These are phyloP conservation scores for Erodium texanum DNA, from an alignment of 441 rosid species.

Conservation along the genomic window DNA sequence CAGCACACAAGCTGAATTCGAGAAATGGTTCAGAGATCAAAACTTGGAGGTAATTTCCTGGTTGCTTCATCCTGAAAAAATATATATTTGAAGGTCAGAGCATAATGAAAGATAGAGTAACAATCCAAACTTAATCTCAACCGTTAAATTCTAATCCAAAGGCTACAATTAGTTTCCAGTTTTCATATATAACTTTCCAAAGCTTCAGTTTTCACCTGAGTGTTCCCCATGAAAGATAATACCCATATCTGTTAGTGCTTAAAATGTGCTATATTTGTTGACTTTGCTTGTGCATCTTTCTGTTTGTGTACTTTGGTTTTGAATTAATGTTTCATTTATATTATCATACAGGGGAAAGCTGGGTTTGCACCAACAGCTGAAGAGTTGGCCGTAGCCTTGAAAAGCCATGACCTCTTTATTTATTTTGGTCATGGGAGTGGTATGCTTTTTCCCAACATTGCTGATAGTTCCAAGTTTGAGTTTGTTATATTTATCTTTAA, in stretches of 20 bases:
- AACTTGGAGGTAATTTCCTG: conserved; percentile 55
- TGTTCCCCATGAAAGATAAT: neutral
- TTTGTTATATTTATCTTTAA: too few relatives aligned
- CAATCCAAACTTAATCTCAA: too few relatives aligned
- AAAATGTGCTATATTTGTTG: neutral
- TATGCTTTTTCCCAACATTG: conserved; percentile 23
- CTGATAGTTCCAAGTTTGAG: neutral
- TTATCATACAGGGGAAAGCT: conserved; percentile 58
- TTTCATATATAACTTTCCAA: too few relatives aligned
- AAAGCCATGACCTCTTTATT: conserved; percentile 75
- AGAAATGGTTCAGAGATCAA: conserved; percentile 69
- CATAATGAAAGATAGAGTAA: neutral
- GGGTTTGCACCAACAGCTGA: conserved; percentile 62
- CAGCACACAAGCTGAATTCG: conserved; percentile 55
- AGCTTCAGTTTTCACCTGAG: too few relatives aligned
- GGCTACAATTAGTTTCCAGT: too few relatives aligned
- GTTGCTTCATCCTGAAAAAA: neutral
- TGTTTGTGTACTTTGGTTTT: conserved; percentile 7
- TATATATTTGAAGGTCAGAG: too few relatives aligned
- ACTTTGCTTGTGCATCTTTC: neutral
- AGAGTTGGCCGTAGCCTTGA: conserved; percentile 64
- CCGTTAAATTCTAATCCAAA: too few relatives aligned
- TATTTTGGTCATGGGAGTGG: conserved; percentile 96
- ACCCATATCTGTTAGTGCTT: neutral
- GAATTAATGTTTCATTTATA: neutral